Evolutionary conservation across 2,329 filamentous ascomycete genomes (phyloP), one percentile per base, ranked within the genome.

Genomic region (Alternaria angustiovoidea): DNA sequence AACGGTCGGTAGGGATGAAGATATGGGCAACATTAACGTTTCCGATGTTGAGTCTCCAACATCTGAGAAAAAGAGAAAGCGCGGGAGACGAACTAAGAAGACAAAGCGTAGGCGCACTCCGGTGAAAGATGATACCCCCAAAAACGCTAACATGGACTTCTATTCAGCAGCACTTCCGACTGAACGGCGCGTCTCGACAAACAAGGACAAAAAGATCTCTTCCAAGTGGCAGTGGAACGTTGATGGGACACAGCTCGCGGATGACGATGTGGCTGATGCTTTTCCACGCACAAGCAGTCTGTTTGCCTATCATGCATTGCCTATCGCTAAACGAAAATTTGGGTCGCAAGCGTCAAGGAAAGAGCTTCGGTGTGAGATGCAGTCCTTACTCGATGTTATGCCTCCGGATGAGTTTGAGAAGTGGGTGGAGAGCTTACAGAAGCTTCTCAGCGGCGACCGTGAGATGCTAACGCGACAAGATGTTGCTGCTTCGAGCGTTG

Each of bases 301-400:
- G 0, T 75, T 72, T 24, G 68, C 71, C 0, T 75, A 60, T 41
- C 73, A 75, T 39, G 68, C 68, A 5, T 26, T 72, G 2, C 70
- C 71, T 0, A 43, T 71, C 2, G 59, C 64, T 1, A 51, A 51
- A 28, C 16, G 38, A 3, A 54, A 61, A 14, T 57, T 73, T 8
- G 66, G 62, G 3, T 9, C 54, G 0, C n/a, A 28, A 5, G 63
- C 67, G 1, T 59, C 48, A 3, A 62, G 54, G 5, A 67, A 64
- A 16, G 51, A 58, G 5, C 20, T 70, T 1, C 48, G 64, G 9
- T 20, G 24, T 2, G 54, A 66, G n/a, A 71, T 74, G 12, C 54
- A 71, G 9, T 26, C 46, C 0, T 51, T 65, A 8, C 46, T 72
- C 0, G 30, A 49, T 8, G 43, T 38, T 4, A 61, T 69, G 61